These are phyloP conservation scores for Cicer chorassanicum DNA, from an alignment of 306 rosid species.

Conservation along the genomic window DNA sequence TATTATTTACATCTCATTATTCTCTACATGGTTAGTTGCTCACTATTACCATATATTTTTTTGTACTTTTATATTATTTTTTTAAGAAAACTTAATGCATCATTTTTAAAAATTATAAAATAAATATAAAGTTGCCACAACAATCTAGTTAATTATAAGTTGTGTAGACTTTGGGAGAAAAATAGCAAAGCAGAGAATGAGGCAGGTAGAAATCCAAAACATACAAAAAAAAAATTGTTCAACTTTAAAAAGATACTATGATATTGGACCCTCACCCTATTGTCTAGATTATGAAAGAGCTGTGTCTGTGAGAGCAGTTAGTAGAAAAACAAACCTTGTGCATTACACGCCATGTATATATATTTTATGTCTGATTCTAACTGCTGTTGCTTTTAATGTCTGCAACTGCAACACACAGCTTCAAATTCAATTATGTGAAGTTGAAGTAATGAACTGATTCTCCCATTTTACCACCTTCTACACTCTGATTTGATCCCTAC, in stretches of 20 bases:
- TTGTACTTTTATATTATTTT: too few species aligned
- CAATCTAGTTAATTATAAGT: background rate
- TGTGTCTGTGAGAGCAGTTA: background rate
- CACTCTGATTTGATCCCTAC: slow-evolving; percentile 25
- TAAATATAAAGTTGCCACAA: too few species aligned
- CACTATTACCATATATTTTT: too few species aligned
- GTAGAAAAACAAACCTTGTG: slow-evolving; percentile 13
- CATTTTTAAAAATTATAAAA: too few species aligned
- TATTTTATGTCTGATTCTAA: background rate
- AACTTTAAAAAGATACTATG: too few species aligned
- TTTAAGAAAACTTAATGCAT: too few species aligned
- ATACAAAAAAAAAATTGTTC: background rate
- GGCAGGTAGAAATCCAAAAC: background rate
- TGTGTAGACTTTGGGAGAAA: background rate
- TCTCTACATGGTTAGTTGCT: too few species aligned
- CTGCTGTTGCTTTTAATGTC: slow-evolving; percentile 44
- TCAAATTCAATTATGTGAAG: slow-evolving; percentile 7
- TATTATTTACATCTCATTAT: too few species aligned
- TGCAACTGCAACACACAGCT: background rate
- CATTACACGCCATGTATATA: background rate
- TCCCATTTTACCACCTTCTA: slow-evolving; percentile 16
- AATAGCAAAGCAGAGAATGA: slow-evolving; percentile 1
- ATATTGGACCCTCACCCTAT: too few species aligned
- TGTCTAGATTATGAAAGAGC: too few species aligned
- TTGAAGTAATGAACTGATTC: background rate